Percentiles rank a stretch among this genome's conserved stretches.
phyloP scores from a whole-genome alignment of 306 rosid species.

The Cicer cuneatum region DNA sequence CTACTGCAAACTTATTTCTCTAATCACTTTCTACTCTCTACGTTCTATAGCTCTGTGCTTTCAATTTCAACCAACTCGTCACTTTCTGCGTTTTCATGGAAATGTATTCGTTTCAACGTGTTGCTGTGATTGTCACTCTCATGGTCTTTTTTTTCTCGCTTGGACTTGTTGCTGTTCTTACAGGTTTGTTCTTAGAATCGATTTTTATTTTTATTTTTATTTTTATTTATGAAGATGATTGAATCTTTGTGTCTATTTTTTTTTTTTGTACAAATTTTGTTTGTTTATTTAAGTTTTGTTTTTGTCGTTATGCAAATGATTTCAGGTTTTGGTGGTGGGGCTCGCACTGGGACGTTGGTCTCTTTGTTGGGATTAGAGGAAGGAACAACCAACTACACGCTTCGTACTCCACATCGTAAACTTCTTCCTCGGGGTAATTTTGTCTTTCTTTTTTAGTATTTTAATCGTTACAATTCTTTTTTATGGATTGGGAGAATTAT shows the following conservation, averaged over 20 bases:
- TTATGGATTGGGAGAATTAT: background rate
- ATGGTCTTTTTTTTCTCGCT: conserved; percentile 39
- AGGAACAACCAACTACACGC: conserved; percentile 21
- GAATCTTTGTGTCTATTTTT: background rate
- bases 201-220: background rate
- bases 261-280: background rate
- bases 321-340: conserved; percentile 45
- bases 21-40: background rate
- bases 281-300: background rate
- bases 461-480: background rate
- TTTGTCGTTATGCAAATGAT: conserved; percentile 7
- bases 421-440: conserved; percentile 51
- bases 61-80: background rate
- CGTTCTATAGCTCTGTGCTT: background rate
- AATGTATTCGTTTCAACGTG: conserved; percentile 30
- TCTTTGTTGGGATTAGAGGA: conserved; percentile 27
- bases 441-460: background rate
- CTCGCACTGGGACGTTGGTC: conserved; percentile 10
- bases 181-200: conserved; percentile 45
- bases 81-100: conserved; percentile 44
- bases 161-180: conserved; percentile 38
- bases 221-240: background rate
- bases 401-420: conserved; percentile 60
- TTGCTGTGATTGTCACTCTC: background rate
- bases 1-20: background rate